Percentiles rank a stretch among this genome's conserved stretches.
These are phyloP conservation scores for Glebionis coronaria DNA, from an alignment of 129 eudicot genomes.

Conservation along the genomic window DNA sequence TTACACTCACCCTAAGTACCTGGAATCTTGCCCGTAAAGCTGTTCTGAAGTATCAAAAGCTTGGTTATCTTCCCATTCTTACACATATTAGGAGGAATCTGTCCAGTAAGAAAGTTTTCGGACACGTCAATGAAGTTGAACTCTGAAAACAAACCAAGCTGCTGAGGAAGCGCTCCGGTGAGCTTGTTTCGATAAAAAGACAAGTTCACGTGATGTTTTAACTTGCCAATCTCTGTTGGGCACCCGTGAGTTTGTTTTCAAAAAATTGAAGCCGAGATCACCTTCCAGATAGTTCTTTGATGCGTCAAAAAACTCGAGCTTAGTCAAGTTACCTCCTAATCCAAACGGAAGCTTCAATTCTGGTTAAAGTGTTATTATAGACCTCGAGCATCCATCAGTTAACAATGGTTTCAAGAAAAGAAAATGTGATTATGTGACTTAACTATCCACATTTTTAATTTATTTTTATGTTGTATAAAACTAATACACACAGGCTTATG, in stretches of 20 bases:
- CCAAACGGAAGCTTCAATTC: conserved; percentile 60
- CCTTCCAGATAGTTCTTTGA: conserved; percentile 52
- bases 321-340: conserved; percentile 49
- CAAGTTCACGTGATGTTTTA: conserved; percentile 45
- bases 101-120: conserved; percentile 64
- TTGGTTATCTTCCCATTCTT: conserved; percentile 34
- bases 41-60: conserved; percentile 52
- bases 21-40: conserved; percentile 49
- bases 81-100: conserved; percentile 64
- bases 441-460: too few relatives aligned
- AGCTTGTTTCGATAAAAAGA: conserved; percentile 60
- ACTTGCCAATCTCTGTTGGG: conserved; percentile 68
- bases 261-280: conserved; percentile 55
- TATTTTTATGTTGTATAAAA: too few relatives aligned
- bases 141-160: conserved; percentile 59
- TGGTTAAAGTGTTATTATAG: conserved; percentile 44
- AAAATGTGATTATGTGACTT: too few relatives aligned
- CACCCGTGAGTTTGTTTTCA: conserved; percentile 57
- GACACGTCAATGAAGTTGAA: conserved; percentile 74
- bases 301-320: conserved; percentile 59
- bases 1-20: conserved; percentile 37
- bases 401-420: too few relatives aligned
- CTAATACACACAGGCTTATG: too few relatives aligned
- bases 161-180: conserved; percentile 61
- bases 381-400: conserved; percentile 75